These are phyloP conservation scores for Chlamydomonas applanata DNA, from an alignment of 139 green algal species.

Conservation along the genomic window DNA sequence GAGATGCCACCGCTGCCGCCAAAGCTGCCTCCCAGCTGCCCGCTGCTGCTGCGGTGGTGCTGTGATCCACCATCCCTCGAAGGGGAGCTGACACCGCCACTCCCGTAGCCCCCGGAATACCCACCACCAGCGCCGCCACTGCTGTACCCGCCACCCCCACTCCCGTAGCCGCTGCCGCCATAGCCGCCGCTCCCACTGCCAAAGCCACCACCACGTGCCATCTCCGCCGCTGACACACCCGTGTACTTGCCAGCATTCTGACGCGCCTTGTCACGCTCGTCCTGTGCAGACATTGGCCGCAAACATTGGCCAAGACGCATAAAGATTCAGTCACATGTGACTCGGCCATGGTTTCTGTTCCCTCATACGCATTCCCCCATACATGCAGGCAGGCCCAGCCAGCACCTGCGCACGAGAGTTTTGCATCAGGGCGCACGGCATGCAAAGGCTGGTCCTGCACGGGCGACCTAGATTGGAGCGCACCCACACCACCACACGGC, in stretches of 20 bases:
- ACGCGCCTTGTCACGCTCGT: conserved; percentile 72
- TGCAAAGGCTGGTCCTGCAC: no score
- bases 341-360: no score
- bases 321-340: no score
- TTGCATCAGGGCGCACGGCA: no score
- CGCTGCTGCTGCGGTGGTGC: neutral
- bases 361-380: no score
- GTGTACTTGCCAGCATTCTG: conserved; percentile 71
- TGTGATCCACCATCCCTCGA: neutral
- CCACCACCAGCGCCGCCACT: neutral
- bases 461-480: no score
- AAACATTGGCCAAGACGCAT: no score
- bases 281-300: neutral
- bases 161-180: neutral
- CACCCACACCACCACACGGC: no score
- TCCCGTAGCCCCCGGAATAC: neutral
- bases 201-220: conserved; percentile 26
- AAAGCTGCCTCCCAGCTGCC: neutral
- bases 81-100: neutral
- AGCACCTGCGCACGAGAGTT: no score
- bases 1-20: conserved; percentile 13
- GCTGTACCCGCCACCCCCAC: neutral
- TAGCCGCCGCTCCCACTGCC: conserved; percentile 12
- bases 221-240: conserved; percentile 60
- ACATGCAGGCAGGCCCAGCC: no score